Evolutionary conservation across 2,329 filamentous ascomycete species (phyloP).

Genomic region (Talaromyces sp.): DNA sequence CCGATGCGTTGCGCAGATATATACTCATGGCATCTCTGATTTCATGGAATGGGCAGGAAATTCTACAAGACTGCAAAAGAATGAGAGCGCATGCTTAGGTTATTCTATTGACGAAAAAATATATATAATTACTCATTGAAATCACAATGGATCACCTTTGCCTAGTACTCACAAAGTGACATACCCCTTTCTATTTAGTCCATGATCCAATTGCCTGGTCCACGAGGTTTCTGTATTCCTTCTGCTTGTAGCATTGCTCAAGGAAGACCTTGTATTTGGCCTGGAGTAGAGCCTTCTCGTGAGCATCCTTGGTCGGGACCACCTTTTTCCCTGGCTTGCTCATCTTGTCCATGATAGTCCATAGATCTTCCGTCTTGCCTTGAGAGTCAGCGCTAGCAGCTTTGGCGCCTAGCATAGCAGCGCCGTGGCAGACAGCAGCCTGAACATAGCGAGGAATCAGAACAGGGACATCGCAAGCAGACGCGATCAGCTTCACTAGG

Average conservation of each 20-base stretch:
- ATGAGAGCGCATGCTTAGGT: too few relatives aligned
- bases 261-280: constrained; percentile 96
- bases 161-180: neutral
- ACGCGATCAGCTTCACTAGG: constrained; percentile 85
- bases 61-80: neutral
- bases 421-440: constrained; percentile 94
- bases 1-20: neutral
- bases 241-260: constrained; percentile 83
- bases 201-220: constrained; percentile 55
- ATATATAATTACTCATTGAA: neutral
- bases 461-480: constrained; percentile 86
- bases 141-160: neutral
- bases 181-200: constrained; percentile 17
- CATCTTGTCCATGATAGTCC: constrained; percentile 97
- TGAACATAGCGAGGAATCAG: constrained; percentile 90
- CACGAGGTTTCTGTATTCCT: constrained; percentile 71
- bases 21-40: neutral
- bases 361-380: constrained; percentile 78
- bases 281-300: constrained; percentile 72
- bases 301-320: constrained; percentile 63
- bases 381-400: constrained; percentile 77
- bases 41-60: neutral
- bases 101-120: neutral
- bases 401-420: constrained; percentile 95
- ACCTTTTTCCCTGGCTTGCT: constrained; percentile 87